phyloP scores from a whole-genome alignment of 768 basidiomycete genomes.

The Filobasidium floriforme region DNA sequence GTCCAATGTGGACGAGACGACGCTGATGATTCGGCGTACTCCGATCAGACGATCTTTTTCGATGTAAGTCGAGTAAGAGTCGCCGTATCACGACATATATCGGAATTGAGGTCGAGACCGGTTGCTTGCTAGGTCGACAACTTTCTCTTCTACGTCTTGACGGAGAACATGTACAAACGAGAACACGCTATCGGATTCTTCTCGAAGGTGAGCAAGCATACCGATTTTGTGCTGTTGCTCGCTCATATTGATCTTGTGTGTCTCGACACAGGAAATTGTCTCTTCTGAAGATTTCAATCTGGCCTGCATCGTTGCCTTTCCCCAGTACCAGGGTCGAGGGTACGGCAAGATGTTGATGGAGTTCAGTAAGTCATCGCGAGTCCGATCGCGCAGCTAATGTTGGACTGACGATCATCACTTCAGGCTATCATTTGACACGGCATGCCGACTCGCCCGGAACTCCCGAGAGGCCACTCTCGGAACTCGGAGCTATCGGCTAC shows the following conservation, averaged over 20 bases:
- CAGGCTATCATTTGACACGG: conserved; percentile 86
- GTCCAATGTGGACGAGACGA: too few species aligned
- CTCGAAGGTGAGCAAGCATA: conserved; percentile 52
- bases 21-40: conserved; percentile 7
- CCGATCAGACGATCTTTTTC: conserved; percentile 21
- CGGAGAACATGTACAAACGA: conserved; percentile 67
- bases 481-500: conserved; percentile 84
- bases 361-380: conserved; percentile 66
- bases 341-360: conserved; percentile 96
- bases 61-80: conserved; percentile 12
- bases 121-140: conserved; percentile 39
- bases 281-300: conserved; percentile 97
- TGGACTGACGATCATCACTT: background rate
- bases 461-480: conserved; percentile 90
- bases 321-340: conserved; percentile 80
- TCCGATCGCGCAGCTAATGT: background rate
- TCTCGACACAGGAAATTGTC: conserved; percentile 63
- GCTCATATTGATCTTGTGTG: background rate
- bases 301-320: conserved; percentile 90
- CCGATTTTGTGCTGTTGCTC: background rate
- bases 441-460: conserved; percentile 72
- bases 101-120: background rate
- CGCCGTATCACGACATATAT: background rate
- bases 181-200: conserved; percentile 77
- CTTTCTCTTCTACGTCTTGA: conserved; percentile 83